Conservation (phyloP, 108 stramenopile species). For the Parmales sp. region DNA sequence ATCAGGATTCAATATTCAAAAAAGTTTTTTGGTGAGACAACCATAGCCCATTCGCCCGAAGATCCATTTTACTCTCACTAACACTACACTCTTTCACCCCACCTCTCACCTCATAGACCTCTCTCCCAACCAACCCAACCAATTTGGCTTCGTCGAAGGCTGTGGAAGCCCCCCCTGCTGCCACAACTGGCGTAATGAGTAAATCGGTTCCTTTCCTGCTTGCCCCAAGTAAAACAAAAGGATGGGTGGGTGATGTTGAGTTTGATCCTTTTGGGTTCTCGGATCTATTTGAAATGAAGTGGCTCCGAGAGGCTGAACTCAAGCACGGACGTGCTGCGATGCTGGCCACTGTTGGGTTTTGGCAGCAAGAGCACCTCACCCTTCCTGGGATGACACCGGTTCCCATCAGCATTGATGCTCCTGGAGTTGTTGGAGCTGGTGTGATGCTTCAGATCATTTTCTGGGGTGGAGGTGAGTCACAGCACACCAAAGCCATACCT, state of each 20-base stretch:
- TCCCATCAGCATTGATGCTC: conserved; percentile 72
- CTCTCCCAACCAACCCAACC: no score
- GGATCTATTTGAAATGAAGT: conserved; percentile 85
- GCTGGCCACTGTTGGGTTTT: conserved; percentile 77
- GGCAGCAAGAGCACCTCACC: conserved; percentile 58
- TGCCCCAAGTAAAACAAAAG: conserved; percentile 51
- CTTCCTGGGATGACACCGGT: conserved; percentile 69
- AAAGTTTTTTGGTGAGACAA: no score
- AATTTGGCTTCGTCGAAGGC: no score
- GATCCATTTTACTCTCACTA: no score
- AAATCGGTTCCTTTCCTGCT: conserved; percentile 66
- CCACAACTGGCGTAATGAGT: conserved; percentile 71
- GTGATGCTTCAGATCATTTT: conserved; percentile 80
- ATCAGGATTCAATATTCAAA: no score
- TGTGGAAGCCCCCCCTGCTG: conserved; percentile 35
- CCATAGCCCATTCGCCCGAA: no score
- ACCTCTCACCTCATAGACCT: no score
- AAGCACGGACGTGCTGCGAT: conserved; percentile 91
- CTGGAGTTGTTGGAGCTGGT: conserved; percentile 48
- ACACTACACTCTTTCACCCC: no score
- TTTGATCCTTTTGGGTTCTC: conserved; percentile 88
- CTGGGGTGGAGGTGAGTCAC: conserved; percentile 51
- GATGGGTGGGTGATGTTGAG: conserved; percentile 71
- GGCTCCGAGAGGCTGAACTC: conserved; percentile 91
- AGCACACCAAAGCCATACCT: no score